phyloP scores from a whole-genome alignment of 257 asterid species.

The Solanum megistacrolobum region DNA sequence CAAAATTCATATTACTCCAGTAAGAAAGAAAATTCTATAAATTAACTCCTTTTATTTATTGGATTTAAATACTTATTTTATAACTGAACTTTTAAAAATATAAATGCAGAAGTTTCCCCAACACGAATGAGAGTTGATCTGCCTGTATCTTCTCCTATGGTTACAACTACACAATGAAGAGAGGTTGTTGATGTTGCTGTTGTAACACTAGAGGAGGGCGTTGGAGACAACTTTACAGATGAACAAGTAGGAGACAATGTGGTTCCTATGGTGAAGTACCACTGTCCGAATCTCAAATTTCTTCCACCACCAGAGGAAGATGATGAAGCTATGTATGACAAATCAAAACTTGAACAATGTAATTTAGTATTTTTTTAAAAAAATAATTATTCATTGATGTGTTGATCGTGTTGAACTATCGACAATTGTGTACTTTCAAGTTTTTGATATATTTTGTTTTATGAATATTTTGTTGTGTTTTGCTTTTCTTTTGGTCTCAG shows the following conservation, averaged over 20 bases:
- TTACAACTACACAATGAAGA: not conserved
- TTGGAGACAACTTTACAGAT: not conserved
- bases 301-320: not conserved
- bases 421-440: no score
- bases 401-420: no score
- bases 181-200: not conserved
- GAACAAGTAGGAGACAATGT: not conserved
- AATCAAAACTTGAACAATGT: not conserved
- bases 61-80: not conserved
- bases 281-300: not conserved
- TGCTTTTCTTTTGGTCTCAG: no score
- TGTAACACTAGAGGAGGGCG: not conserved
- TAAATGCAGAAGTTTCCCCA: not conserved
- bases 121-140: not conserved
- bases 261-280: not conserved
- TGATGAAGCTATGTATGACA: not conserved
- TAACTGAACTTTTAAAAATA: not conserved
- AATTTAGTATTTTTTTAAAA: no score
- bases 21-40: no score
- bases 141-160: not conserved
- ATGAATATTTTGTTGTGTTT: no score
- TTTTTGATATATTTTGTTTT: no score
- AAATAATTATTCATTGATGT: no score
- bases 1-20: not conserved
- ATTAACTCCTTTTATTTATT: not conserved